Evolutionary conservation across 2,329 filamentous ascomycete species (phyloP).

Genomic region (Apiospora hydei): DNA sequence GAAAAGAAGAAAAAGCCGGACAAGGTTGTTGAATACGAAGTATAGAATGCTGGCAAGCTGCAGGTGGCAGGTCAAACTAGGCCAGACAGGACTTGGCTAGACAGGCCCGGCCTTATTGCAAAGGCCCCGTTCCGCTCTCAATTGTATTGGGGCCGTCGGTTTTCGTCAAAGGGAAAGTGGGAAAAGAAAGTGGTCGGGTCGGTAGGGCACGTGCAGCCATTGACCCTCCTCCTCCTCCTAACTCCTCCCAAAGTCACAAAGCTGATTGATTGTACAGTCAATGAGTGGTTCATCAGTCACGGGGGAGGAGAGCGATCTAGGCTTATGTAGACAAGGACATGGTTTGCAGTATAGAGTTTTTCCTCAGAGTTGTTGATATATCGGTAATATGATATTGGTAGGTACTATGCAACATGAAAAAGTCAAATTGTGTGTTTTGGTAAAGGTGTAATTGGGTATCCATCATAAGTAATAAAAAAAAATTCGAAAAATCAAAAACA

Average conservation of each 20-base stretch:
- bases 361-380: not conserved
- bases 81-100: not conserved
- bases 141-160: not conserved
- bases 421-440: not conserved
- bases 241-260: not conserved
- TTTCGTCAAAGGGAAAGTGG: not conserved
- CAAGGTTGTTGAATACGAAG: not conserved
- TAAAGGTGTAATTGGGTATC: conserved; percentile 10
- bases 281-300: too few relatives aligned
- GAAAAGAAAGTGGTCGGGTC: not conserved
- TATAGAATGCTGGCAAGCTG: not conserved
- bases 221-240: too few relatives aligned
- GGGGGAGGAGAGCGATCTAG: too few relatives aligned
- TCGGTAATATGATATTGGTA: not conserved
- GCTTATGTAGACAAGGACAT: not conserved
- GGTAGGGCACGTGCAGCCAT: not conserved
- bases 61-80: not conserved
- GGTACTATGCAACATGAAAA: not conserved
- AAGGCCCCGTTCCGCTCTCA: not conserved
- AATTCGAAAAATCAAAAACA: not conserved
- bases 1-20: not conserved
- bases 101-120: not conserved
- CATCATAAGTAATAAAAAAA: not conserved
- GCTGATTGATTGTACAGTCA: too few relatives aligned
- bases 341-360: not conserved